Evolutionary conservation across 495 filamentous ascomycete species (phyloP).

Genomic region (Aspergillus bertholletiae): DNA sequence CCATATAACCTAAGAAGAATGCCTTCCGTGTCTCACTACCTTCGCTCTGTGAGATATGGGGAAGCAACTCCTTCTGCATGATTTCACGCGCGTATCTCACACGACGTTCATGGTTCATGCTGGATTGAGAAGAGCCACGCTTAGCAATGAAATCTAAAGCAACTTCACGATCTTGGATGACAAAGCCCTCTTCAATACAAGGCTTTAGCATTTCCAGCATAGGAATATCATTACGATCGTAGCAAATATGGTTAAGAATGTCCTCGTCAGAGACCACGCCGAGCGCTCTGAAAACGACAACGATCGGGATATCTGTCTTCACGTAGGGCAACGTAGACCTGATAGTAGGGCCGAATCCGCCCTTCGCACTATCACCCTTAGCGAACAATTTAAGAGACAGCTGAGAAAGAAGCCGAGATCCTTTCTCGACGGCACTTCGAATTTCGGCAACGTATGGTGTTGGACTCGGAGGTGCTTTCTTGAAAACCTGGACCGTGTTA

Average conservation of each 20-base stretch:
- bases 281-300: conserved; percentile 89
- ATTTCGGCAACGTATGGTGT: conserved; percentile 95
- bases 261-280: conserved; percentile 97
- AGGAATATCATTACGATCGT: conserved; percentile 87
- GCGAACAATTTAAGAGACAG: conserved; percentile 83
- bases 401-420: conserved; percentile 86
- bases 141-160: conserved; percentile 95
- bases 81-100: conserved; percentile 88
- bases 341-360: conserved; percentile 80
- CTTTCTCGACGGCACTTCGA: conserved; percentile 92
- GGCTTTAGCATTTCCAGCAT: conserved; percentile 98
- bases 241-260: conserved; percentile 95
- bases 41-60: conserved; percentile 92
- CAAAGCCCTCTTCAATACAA: conserved; percentile 92
- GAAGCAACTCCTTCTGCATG: conserved; percentile 93
- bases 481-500: conserved; percentile 98
- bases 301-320: conserved; percentile 88
- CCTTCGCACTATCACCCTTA: conserved; percentile 74
- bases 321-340: conserved; percentile 89
- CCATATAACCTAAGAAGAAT: conserved; percentile 99
- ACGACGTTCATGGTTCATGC: conserved; percentile 78
- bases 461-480: conserved; percentile 82
- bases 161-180: conserved; percentile 94
- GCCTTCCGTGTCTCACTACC: conserved; percentile 97
- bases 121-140: conserved; percentile 67